These are phyloP conservation scores for Hypomyces rosellus DNA, from an alignment of 2,329 filamentous ascomycete species.

Conservation along the genomic window DNA sequence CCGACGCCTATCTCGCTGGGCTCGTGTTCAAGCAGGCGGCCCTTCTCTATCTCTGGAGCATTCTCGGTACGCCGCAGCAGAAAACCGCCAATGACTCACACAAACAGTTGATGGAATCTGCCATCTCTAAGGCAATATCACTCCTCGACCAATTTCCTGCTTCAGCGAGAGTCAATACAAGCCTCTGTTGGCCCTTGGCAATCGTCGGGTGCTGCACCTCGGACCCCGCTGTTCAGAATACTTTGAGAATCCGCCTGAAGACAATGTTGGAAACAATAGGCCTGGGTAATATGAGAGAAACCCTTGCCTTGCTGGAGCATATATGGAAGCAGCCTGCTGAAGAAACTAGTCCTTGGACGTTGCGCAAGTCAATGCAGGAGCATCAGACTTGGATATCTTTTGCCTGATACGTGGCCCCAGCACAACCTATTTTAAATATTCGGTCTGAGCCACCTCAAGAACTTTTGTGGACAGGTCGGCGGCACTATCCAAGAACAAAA, in stretches of 20 bases:
- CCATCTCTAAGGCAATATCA: slow-evolving; percentile 25
- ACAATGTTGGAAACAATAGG: slow-evolving; percentile 33
- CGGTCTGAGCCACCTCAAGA: too few relatives aligned
- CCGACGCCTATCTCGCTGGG: slow-evolving; percentile 34
- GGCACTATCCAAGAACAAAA: not conserved
- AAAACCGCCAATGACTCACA: slow-evolving; percentile 16
- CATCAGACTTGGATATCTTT: slow-evolving; percentile 44
- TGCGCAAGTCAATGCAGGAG: slow-evolving; percentile 39
- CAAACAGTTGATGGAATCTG: slow-evolving; percentile 20
- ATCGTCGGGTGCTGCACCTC: slow-evolving; percentile 32
- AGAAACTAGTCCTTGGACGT: slow-evolving; percentile 34
- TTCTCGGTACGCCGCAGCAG: slow-evolving; percentile 25
- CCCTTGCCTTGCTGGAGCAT: slow-evolving; percentile 33
- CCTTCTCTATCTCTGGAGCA: slow-evolving; percentile 35
- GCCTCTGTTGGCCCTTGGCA: slow-evolving; percentile 33
- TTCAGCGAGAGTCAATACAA: slow-evolving; percentile 31
- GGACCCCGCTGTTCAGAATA: slow-evolving; percentile 28
- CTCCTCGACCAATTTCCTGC: slow-evolving; percentile 27
- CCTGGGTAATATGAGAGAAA: slow-evolving; percentile 40
- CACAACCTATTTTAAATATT: not conserved
- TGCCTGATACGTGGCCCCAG: slow-evolving; percentile 24
- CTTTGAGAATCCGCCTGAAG: slow-evolving; percentile 28
- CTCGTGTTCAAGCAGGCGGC: slow-evolving; percentile 40
- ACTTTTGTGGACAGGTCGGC: too few relatives aligned
- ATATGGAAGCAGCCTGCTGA: slow-evolving; percentile 32